Percentiles rank a stretch among this genome's conserved stretches.
Evolutionary conservation across 306 rosid genomes (phyloP).

Genomic region (Pterocarpus macrocarpus): DNA sequence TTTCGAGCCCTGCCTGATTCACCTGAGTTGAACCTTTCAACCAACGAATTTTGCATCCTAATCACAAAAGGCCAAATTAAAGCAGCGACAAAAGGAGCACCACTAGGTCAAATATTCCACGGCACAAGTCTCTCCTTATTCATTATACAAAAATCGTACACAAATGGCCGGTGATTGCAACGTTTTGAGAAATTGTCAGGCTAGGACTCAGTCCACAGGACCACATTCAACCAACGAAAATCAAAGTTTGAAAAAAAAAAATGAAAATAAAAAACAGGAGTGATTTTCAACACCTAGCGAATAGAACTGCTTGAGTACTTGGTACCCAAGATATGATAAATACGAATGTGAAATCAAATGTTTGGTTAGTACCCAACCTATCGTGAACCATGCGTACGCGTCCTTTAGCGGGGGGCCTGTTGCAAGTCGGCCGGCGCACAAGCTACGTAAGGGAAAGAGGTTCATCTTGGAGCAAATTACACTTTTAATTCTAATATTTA

Average conservation of each 20-base stretch:
- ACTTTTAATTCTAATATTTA: too few relatives aligned
- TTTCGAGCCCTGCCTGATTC: slow-evolving; percentile 25
- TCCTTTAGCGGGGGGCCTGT: background rate
- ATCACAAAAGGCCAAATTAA: background rate
- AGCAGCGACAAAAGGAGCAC: background rate
- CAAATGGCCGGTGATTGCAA: slow-evolving; percentile 36
- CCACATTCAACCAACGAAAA: slow-evolving; percentile 4
- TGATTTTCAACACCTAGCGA: background rate
- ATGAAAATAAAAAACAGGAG: too few relatives aligned
- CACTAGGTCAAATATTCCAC: background rate
- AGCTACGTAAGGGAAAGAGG: too few relatives aligned
- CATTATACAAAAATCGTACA: background rate
- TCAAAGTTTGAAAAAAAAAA: background rate
- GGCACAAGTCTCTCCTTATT: background rate
- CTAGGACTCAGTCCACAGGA: background rate
- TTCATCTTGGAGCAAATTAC: too few relatives aligned
- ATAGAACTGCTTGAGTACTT: background rate
- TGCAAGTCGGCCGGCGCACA: slow-evolving; percentile 28
- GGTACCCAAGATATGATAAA: background rate
- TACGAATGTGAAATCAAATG: slow-evolving; percentile 8
- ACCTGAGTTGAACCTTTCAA: slow-evolving; percentile 39
- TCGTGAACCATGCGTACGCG: slow-evolving; percentile 11
- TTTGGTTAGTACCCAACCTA: slow-evolving; percentile 5
- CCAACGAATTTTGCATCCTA: slow-evolving; percentile 18
- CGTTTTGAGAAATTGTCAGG: background rate